phyloP scores from a whole-genome alignment of 2,329 filamentous ascomycete species.

The Biscogniauxia mediterranea region DNA sequence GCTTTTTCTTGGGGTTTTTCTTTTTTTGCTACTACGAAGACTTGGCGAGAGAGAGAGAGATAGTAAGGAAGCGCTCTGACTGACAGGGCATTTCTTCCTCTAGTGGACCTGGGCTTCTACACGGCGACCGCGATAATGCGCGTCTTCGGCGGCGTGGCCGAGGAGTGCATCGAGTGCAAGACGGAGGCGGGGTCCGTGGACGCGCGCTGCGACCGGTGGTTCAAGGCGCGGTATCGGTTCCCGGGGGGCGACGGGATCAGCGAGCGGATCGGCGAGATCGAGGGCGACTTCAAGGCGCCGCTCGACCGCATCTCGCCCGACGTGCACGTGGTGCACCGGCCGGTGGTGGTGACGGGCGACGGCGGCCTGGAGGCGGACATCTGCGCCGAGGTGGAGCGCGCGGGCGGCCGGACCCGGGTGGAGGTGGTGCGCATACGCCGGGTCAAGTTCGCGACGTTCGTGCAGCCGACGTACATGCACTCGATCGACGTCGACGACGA shows the following conservation, averaged over 20 bases:
- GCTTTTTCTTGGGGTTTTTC: too few relatives aligned
- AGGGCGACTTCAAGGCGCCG: constrained; percentile 28
- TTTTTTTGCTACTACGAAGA: not conserved
- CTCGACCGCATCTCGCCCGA: constrained; percentile 18
- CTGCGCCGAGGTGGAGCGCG: constrained; percentile 12
- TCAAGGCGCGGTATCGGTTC: constrained; percentile 34
- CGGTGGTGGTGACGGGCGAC: constrained; percentile 16
- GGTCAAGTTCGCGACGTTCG: constrained; percentile 23
- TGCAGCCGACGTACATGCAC: constrained; percentile 18
- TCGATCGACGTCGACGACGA: constrained; percentile 27
- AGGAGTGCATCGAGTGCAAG: constrained; percentile 31
- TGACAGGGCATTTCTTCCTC: not conserved
- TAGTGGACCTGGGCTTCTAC: constrained; percentile 37
- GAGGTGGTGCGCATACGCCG: constrained; percentile 24
- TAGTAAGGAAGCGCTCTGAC: not conserved
- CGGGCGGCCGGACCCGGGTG: constrained; percentile 13
- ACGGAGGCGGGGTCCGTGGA: constrained; percentile 21
- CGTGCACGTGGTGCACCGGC: constrained; percentile 22
- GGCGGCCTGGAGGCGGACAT: not conserved
- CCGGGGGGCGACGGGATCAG: constrained; percentile 27
- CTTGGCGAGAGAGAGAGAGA: not conserved
- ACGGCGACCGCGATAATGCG: constrained; percentile 30
- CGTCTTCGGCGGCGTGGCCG: constrained; percentile 34
- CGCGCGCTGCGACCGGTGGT: constrained; percentile 28
- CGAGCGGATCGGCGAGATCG: constrained; percentile 25